Evolutionary conservation across 805 yeast species (phyloP), one percentile per base, ranked within the genome.

Genomic region (Yarrowia sp.): DNA sequence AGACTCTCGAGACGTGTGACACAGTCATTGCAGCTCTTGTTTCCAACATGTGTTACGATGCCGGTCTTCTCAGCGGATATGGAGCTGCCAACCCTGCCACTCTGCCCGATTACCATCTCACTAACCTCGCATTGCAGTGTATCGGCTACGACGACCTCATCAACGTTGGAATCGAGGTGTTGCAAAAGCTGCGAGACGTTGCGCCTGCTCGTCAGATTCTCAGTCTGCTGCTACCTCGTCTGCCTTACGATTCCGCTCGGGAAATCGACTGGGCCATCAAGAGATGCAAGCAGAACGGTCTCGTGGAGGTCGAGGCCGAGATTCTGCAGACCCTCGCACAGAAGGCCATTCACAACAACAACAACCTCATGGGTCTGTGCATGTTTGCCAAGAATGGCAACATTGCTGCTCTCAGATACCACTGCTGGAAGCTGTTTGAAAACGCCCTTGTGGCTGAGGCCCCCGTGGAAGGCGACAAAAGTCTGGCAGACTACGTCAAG

Each of bases 371-470:
- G 49, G 77, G 75, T 4, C 52, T 74, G 16, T 64, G 65, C 11
- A 67, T 65, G 61, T 66, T 74, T n/a, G 70, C 67, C 51, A 51
- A 33, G 26, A 66, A 68, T 10, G 67, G 66, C 19, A 70, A 71
- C 48, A 35, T 61, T 21, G 44, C 61, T 19, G 69, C 69, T 11
- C 56, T 74, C 3, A 66, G 69, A 21, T 59, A 49, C 22, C 65
- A 67, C 7, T 64, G 66, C 22, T 74, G 76, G 76, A 33, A 63
- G 16, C 58, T 74, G 43, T 68, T 74, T 22, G 74, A 74, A 52
- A 32, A 65, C 26, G 38, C 63, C 16, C 64, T 74, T 10, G 52
- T 71, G 19, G 36, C 52, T n/a, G 35, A 54, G 17, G 9, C 12
- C 3, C 69, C 68, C 32, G 63, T 62, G 10, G 28, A 59, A 8